A percentile compares a stretch with the other conserved stretches of the same genome.
These are phyloP conservation scores for Didymella segeticola DNA, from an alignment of 2,329 filamentous ascomycete species.

Conservation along the genomic window DNA sequence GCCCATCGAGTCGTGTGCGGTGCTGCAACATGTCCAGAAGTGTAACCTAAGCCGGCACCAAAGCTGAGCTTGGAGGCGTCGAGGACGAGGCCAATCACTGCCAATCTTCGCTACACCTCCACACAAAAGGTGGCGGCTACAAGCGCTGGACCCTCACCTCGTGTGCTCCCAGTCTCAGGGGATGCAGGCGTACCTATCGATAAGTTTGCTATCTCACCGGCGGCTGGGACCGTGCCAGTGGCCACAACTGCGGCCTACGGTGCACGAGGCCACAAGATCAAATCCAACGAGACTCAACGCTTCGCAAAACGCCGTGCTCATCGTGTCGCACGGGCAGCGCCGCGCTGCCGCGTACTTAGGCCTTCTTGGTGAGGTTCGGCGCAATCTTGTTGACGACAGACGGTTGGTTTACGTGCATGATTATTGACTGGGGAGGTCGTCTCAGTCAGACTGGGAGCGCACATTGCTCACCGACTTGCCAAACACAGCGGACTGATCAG, in stretches of 20 bases:
- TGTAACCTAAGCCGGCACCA: background rate
- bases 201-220: constrained; percentile 5
- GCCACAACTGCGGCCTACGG: background rate
- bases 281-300: constrained; percentile 1
- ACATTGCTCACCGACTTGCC: constrained; percentile 5
- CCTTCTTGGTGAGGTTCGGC: constrained; percentile 11
- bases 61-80: background rate
- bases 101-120: constrained; percentile 3
- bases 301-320: constrained; percentile 3
- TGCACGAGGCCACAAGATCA: constrained; percentile 9
- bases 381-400: constrained; percentile 12
- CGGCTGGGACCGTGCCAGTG: constrained; percentile 6
- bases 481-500: constrained; percentile 2
- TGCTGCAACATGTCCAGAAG: background rate
- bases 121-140: constrained; percentile 6
- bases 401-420: constrained; percentile 4
- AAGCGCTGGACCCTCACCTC: background rate
- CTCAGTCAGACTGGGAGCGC: background rate
- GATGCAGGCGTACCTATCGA: constrained; percentile 12
- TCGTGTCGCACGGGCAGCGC: constrained; percentile 13
- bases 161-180: background rate
- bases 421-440: constrained; percentile 3
- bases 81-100: constrained; percentile 3
- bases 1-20: background rate
- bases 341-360: constrained; percentile 17